Evolutionary conservation across 108 stramenopile genomes (phyloP).

Genomic region (Mediolabrus comicus): DNA sequence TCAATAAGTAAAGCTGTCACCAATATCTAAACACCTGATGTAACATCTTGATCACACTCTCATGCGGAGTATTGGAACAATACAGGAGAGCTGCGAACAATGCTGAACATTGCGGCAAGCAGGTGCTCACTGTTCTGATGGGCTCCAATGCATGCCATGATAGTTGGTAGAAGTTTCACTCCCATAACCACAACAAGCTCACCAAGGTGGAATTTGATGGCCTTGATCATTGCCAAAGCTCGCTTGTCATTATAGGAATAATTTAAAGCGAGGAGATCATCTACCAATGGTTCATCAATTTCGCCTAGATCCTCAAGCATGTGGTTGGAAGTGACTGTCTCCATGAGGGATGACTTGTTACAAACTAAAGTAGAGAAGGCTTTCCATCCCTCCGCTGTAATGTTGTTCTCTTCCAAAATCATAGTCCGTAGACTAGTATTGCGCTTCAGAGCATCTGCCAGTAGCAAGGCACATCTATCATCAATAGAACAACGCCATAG

Average conservation of each 20-base stretch:
- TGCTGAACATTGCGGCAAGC: neutral
- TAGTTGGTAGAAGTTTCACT: neutral
- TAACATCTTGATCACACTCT: neutral
- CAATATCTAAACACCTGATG: no score
- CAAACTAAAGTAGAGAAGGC: constrained; percentile 2
- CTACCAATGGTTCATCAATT: neutral
- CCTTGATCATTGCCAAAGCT: neutral
- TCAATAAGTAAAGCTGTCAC: neutral
- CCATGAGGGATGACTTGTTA: constrained; percentile 6
- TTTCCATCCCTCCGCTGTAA: neutral
- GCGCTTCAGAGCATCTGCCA: neutral
- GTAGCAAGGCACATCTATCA: neutral
- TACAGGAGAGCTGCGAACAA: neutral
- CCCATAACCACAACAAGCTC: neutral
- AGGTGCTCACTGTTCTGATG: neutral
- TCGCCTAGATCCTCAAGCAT: neutral
- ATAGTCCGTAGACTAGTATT: neutral
- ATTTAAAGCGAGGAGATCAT: neutral
- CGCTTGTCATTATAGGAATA: neutral
- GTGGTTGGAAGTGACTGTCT: constrained; percentile 5
- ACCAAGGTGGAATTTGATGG: neutral
- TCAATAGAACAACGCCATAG: neutral
- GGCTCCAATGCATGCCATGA: neutral
- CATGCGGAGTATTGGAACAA: neutral
- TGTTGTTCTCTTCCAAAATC: neutral